Conservation (phyloP, 176 grass and related monocot genomes). For the Carex parvula region DNA sequence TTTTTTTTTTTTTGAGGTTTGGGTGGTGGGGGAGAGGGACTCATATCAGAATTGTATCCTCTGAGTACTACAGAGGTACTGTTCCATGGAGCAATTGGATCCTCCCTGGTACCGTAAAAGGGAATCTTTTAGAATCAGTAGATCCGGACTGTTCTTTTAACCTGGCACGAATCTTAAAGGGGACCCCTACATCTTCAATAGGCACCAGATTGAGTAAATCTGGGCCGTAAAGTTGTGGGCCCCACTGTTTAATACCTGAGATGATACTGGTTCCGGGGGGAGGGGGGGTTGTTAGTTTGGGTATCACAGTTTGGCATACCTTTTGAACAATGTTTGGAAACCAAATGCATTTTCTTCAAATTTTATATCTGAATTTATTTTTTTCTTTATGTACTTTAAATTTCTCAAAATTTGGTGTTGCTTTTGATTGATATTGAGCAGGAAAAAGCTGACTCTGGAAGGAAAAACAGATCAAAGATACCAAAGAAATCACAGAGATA, state of each 20-base stretch:
- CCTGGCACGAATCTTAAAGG: too few relatives aligned
- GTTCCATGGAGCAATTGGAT: too few relatives aligned
- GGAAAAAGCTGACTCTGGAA: conserved; percentile 31
- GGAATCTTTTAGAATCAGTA: too few relatives aligned
- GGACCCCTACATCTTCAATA: too few relatives aligned
- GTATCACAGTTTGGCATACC: background rate
- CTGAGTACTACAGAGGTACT: too few relatives aligned
- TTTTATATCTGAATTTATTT: background rate
- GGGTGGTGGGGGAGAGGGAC: background rate
- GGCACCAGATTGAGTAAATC: too few relatives aligned
- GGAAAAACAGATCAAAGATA: conserved; percentile 38
- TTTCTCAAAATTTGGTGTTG: background rate
- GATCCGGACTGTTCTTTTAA: too few relatives aligned
- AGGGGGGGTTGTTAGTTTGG: background rate
- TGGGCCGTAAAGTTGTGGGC: too few relatives aligned
- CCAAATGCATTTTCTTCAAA: background rate
- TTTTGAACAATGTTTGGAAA: background rate
- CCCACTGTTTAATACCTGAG: too few relatives aligned
- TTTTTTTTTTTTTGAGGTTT: background rate
- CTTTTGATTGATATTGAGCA: conserved; percentile 22
- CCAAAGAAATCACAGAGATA: conserved; percentile 47
- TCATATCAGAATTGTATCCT: too few relatives aligned
- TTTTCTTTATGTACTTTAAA: background rate
- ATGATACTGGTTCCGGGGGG: too few relatives aligned
- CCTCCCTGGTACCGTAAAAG: too few relatives aligned